Percentiles rank a stretch among this genome's conserved stretches.
Conservation (phyloP, 345 rosid genomes). For the Populus nigra region DNA sequence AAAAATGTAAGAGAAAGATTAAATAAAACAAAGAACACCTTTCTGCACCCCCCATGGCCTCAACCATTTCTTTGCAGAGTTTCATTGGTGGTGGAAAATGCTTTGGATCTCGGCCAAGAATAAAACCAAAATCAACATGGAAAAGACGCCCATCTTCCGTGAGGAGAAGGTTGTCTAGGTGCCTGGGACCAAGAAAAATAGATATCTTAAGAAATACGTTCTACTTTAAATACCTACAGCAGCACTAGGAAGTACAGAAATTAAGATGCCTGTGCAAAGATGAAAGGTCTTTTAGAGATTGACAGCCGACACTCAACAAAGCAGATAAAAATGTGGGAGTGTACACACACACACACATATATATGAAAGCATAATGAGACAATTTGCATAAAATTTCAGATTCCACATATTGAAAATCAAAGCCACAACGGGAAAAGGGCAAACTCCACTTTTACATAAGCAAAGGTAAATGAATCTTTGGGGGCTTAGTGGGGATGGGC, state of each 20-base stretch:
- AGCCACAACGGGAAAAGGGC: background rate
- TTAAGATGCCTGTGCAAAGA: background rate
- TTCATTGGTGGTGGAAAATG: slow-evolving; percentile 99
- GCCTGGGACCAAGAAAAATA: slow-evolving; percentile 44
- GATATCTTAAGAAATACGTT: slow-evolving; percentile 6
- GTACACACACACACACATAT: too few relatives aligned
- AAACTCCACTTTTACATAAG: background rate
- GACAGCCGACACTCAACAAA: background rate
- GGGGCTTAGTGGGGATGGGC: background rate
- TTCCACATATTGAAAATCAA: background rate
- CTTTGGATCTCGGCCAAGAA: slow-evolving; percentile 97
- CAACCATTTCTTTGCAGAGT: slow-evolving; percentile 99
- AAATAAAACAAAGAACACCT: slow-evolving; percentile 41
- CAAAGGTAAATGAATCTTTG: background rate
- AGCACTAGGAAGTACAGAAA: background rate
- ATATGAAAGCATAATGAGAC: background rate
- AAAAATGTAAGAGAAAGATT: background rate
- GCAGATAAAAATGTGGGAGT: background rate
- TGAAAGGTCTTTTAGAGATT: background rate
- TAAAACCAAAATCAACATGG: slow-evolving; percentile 96
- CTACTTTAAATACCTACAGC: background rate
- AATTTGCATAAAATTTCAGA: background rate
- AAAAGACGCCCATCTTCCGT: slow-evolving; percentile 94
- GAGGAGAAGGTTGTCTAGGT: slow-evolving; percentile 94
- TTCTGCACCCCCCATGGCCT: slow-evolving; percentile 99